Conservation (phyloP, 2,329 filamentous ascomycete genomes). For the Emergomyces africanus region DNA sequence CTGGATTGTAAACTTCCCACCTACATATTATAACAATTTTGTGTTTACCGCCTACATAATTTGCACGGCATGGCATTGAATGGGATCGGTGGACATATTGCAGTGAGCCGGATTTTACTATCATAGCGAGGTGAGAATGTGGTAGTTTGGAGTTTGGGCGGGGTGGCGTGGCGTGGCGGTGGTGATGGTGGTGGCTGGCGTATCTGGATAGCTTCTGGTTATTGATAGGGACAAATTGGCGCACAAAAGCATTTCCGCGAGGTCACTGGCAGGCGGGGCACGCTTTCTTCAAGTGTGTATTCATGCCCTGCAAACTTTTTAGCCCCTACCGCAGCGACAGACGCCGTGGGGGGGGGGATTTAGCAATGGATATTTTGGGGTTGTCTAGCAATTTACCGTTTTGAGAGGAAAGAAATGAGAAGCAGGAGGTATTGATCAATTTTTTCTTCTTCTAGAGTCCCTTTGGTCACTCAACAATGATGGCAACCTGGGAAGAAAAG, state of each 20-base stretch:
- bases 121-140: neutral
- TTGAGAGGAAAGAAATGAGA: neutral
- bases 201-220: constrained; percentile 12
- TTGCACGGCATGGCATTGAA: neutral
- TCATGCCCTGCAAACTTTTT: neutral
- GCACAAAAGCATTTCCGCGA: neutral
- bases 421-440: neutral
- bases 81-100: neutral
- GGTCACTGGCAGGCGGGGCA: neutral
- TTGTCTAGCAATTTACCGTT: neutral
- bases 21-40: neutral
- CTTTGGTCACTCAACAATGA: neutral
- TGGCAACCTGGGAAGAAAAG: neutral
- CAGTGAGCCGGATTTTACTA: neutral
- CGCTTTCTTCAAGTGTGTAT: neutral
- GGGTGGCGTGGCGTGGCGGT: neutral
- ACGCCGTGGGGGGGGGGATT: neutral
- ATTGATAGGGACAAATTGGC: neutral
- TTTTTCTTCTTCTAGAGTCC: neutral
- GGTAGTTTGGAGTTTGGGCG: neutral
- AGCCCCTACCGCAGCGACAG: neutral
- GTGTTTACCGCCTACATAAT: neutral
- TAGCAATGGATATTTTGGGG: neutral
- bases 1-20: neutral
- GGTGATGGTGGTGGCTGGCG: constrained; percentile 3